Evolutionary conservation across 1,284 basidiomycete genomes (phyloP).

Genomic region (Ustilago bromivora): DNA sequence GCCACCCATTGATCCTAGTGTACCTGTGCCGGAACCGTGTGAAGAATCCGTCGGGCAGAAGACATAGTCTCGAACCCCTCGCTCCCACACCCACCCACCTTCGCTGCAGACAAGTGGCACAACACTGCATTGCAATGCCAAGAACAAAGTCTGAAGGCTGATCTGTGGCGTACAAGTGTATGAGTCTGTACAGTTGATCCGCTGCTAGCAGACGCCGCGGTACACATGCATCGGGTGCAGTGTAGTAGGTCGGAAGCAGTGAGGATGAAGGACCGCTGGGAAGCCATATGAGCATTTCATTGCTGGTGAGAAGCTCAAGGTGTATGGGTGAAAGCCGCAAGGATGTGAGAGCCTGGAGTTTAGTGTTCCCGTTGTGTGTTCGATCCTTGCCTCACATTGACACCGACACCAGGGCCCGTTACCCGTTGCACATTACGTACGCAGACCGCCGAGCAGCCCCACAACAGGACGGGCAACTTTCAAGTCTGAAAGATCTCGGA

Average conservation of each 20-base stretch:
- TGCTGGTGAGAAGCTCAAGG: neutral
- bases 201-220: neutral
- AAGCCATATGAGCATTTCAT: neutral
- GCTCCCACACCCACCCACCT: neutral
- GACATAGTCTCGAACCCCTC: neutral
- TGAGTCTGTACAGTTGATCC: neutral
- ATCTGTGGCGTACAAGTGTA: neutral
- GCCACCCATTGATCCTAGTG: conserved; percentile 50
- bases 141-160: neutral
- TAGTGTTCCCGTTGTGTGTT: neutral
- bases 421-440: conserved; percentile 1
- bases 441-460: neutral
- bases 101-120: neutral
- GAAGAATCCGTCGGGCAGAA: conserved; percentile 30
- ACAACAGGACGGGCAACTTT: neutral
- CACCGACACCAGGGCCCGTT: no score
- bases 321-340: neutral
- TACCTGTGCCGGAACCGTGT: conserved; percentile 59
- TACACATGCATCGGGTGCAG: neutral
- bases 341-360: neutral
- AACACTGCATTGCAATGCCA: neutral
- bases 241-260: neutral
- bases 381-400: neutral
- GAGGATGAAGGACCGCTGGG: no score
- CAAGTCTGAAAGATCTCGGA: neutral